Base-by-base conservation (phyloP, 78 protist species). In the Dictyostelium intermedium region DNA sequence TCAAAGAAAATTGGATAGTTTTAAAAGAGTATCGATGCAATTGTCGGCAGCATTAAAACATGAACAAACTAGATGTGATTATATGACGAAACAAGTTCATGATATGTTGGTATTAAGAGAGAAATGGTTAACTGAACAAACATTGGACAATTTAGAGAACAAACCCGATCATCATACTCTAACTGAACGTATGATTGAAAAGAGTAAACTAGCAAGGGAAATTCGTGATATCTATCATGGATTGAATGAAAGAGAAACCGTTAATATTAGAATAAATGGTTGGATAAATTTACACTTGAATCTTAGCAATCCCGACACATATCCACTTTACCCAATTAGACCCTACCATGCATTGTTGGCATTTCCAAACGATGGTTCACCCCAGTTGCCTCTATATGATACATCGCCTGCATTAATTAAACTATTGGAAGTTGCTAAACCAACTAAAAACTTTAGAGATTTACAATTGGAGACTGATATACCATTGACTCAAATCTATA, bases 341-440 rank as follows among this genome's bases (percentile, higher is more conserved):
- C 92, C 96, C 0, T 94, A 94, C n/a, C 96, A 94, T 61, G 92
- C 96, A 14, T 56, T 94, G 8, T 83, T 94, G 0, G 78, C 82
- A 37, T 72, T 82, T 35, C 18, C 95, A 35, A 39, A 74, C 3
- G 53, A 79, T 2, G 85, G 87, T 30, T 37, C 73, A 16, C 56
- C 39, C 0, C 32, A 43, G n/a, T 7, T 92, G 13, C 96, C 96
- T 27, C 45, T 80, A 0, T 34, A 73, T 1, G 96, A 94, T 35
- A 76, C 84, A 1, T 72, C 91, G 10, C 96, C 96, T 11, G 83
- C 85, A 27, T 77, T 94, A 6, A 30, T 60, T 18, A 53, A 70
- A 53, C 82, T 94, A 23, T 85, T 94, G 23, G 94, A 94, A 8
- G 87, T 76, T 0, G 87, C 94, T n/a, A 94, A 81, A 27, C 96